Conservation (phyloP, 2,329 filamentous ascomycete genomes). For the Apiospora aurea region DNA sequence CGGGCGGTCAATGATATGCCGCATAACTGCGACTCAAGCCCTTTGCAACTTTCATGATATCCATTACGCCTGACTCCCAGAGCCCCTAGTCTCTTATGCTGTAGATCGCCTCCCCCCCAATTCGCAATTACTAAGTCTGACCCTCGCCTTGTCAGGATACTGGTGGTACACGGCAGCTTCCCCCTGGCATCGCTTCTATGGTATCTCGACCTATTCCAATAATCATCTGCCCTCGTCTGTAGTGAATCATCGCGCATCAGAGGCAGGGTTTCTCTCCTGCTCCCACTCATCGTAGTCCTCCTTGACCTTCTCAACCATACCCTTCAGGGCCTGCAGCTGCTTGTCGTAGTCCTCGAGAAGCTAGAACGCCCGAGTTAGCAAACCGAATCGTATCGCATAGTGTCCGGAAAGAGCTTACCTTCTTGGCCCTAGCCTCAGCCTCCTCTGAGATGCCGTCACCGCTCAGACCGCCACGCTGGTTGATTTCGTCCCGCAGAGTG, state of each 20-base stretch:
- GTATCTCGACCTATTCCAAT: slow-evolving; percentile 15
- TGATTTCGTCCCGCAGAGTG: slow-evolving; percentile 76
- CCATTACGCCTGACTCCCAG: slow-evolving; percentile 16
- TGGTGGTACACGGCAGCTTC: not conserved
- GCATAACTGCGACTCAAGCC: not conserved
- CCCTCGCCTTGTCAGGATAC: not conserved
- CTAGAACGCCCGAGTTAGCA: slow-evolving; percentile 49
- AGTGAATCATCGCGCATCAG: not conserved
- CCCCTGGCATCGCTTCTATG: not conserved
- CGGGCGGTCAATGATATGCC: not conserved
- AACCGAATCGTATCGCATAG: not conserved
- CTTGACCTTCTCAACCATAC: slow-evolving; percentile 70
- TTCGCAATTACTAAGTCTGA: slow-evolving; percentile 7
- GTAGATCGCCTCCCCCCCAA: not conserved
- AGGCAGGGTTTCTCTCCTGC: slow-evolving; percentile 45
- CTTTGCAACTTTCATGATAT: slow-evolving; percentile 5
- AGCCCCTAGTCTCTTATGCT: slow-evolving; percentile 15
- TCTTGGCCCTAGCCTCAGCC: slow-evolving; percentile 74
- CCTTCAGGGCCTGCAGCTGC: slow-evolving; percentile 78
- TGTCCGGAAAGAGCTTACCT: slow-evolving; percentile 56
- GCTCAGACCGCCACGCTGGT: slow-evolving; percentile 66
- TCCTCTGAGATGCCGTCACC: slow-evolving; percentile 71
- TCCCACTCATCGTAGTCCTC: slow-evolving; percentile 65
- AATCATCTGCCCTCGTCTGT: not conserved
- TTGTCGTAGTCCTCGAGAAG: slow-evolving; percentile 83